Evolutionary conservation across 352 stramenopile species (phyloP), one percentile per base, ranked within the genome.

Genomic region (Phytopythium delawarense): DNA sequence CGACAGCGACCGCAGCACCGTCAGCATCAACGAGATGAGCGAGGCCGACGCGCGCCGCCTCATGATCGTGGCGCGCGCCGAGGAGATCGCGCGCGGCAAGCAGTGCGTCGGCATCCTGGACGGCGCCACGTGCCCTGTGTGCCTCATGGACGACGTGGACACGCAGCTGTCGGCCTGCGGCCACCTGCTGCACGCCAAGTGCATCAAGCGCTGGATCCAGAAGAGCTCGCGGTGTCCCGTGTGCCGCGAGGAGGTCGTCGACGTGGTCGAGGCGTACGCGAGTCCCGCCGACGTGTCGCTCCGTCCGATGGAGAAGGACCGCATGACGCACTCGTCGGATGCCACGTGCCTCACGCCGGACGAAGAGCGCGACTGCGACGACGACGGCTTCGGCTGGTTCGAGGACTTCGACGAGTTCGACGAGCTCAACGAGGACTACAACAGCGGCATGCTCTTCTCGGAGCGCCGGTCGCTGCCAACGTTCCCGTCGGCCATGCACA

Each of bases 121-220:
- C 7, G 82, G 82, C 39, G 74, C 78, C 18, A 89, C 71, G 21
- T 91, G 82, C 54, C 82, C 82, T 30, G 78, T 91, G 62, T 91
- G 82, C 63, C 72, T 89, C n/a, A 66, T 62, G 21, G 78, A 86
- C 65, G 82, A 91, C 64, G 79, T 91, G 12, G 82, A 91, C 67
- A 89, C 82, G 32, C 76, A 86, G 55, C 60, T 91, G 12, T 81
- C 73, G 30, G 69, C 73, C 42, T 91, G 82, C 45, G 80, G 78
- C 35, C 82, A 91, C 64, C 66, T 79, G 42, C 79, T 89, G 25
- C 82, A 91, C 65, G 82, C 82, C 61, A 89, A 88, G 69, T 91
- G 82, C 56, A 89, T 91, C 61, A 89, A 88, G 65, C 82, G 78
- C 28, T 87, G 76, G 78, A 79, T 91, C 50, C 79, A 89, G 65